These are phyloP conservation scores for Xylariaceae sp. DNA, from an alignment of 2,329 filamentous ascomycete genomes.

Conservation along the genomic window DNA sequence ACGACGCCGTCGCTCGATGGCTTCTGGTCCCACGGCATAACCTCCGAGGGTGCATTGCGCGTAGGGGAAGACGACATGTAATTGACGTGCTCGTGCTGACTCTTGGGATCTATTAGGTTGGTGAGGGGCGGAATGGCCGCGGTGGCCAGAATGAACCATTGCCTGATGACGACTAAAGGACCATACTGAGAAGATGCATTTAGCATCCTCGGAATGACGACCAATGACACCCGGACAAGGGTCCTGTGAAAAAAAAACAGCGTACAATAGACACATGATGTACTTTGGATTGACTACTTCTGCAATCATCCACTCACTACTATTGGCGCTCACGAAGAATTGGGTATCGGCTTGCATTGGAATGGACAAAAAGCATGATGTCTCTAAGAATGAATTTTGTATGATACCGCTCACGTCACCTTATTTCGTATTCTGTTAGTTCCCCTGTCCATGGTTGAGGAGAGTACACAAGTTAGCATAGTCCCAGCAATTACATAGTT, in stretches of 20 bases:
- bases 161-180: neutral
- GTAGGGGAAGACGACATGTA: conserved; percentile 18
- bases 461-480: no score
- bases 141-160: neutral
- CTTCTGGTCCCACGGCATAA: conserved; percentile 30
- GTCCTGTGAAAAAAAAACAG: neutral
- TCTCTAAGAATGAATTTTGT: no score
- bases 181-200: neutral
- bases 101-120: conserved; percentile 18
- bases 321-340: neutral
- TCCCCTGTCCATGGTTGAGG: no score
- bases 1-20: conserved; percentile 28
- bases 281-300: neutral
- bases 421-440: no score
- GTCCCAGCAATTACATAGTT: no score
- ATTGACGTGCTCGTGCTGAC: neutral
- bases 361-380: neutral
- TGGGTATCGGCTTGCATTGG: neutral
- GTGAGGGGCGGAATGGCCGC: conserved; percentile 14
- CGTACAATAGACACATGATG: neutral
- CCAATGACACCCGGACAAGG: neutral
- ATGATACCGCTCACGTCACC: no score
- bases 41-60: conserved; percentile 28
- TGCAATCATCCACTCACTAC: neutral
- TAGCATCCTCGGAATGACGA: neutral